Evolutionary conservation across 2,329 filamentous ascomycete species (phyloP).

Genomic region (Sporothrix schenckii): DNA sequence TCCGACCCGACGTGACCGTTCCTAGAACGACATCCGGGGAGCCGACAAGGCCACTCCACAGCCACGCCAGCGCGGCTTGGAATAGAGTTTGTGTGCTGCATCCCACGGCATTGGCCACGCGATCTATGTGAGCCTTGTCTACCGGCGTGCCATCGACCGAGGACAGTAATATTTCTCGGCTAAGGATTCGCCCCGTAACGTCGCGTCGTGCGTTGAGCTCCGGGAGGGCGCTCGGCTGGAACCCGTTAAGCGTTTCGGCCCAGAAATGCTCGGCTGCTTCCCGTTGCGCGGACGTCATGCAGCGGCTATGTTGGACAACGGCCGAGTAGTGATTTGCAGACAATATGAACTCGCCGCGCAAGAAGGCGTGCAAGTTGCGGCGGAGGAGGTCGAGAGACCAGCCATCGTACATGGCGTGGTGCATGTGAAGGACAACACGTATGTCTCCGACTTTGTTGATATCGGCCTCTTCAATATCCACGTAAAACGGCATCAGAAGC

Average conservation of each 20-base stretch:
- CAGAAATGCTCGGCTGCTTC: slow-evolving; percentile 65
- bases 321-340: slow-evolving; percentile 59
- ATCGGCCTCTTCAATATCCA: slow-evolving; percentile 54
- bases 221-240: slow-evolving; percentile 59
- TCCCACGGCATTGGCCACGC: slow-evolving; percentile 46
- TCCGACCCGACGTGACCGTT: slow-evolving; percentile 79
- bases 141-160: slow-evolving; percentile 42
- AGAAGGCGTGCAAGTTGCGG: slow-evolving; percentile 62
- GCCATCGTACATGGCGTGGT: slow-evolving; percentile 89
- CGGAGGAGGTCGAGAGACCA: slow-evolving; percentile 82
- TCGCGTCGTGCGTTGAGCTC: slow-evolving; percentile 52
- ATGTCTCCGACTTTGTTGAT: slow-evolving; percentile 33
- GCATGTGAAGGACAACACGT: slow-evolving; percentile 61
- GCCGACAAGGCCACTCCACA: slow-evolving; percentile 68
- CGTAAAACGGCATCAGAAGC: slow-evolving; percentile 60
- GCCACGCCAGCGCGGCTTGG: slow-evolving; percentile 68
- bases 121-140: slow-evolving; percentile 43
- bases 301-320: slow-evolving; percentile 57
- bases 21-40: slow-evolving; percentile 71
- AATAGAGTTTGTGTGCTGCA: slow-evolving; percentile 72
- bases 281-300: slow-evolving; percentile 36
- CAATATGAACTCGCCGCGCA: slow-evolving; percentile 43
- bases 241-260: slow-evolving; percentile 64
- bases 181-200: slow-evolving; percentile 34
- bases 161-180: slow-evolving; percentile 39